phyloP scores from a whole-genome alignment of 1,284 basidiomycete genomes.

The Trichosporon asahii region DNA sequence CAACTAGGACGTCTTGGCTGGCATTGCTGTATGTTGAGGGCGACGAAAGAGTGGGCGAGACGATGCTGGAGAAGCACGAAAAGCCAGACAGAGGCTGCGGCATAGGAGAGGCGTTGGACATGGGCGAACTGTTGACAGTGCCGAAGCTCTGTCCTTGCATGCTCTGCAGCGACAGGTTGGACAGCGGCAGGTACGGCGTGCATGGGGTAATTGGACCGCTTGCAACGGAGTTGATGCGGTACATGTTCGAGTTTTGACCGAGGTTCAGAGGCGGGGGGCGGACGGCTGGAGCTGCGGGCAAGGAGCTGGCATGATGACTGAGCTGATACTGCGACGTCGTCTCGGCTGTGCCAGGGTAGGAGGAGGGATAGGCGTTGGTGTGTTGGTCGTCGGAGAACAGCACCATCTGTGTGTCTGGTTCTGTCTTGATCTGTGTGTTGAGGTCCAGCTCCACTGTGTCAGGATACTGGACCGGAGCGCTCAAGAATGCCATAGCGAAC shows the following conservation, averaged over 20 bases:
- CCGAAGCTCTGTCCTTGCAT: not conserved
- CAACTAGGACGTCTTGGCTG: not conserved
- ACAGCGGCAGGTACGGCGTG: not conserved
- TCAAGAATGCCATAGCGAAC: conserved; percentile 2
- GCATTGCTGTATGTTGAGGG: not conserved
- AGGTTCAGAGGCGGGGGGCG: not conserved
- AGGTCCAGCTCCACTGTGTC: not conserved
- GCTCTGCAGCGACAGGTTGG: conserved; percentile 3
- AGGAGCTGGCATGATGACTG: not conserved
- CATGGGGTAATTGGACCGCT: not conserved
- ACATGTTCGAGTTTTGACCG: not conserved
- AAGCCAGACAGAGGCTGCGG: not conserved
- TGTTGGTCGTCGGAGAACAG: not conserved
- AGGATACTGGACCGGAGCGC: not conserved
- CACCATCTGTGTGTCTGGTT: not conserved
- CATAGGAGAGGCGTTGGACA: not conserved
- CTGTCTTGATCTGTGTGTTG: conserved; percentile 1
- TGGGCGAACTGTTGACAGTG: conserved; percentile 3
- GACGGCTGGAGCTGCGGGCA: not conserved
- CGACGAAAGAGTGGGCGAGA: not conserved
- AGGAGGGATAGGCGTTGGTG: conserved; percentile 8
- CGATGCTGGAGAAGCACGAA: not conserved
- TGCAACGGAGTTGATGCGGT: not conserved
- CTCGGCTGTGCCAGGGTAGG: not conserved
- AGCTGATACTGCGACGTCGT: not conserved